These are phyloP conservation scores for Schizosaccharomyces lindneri DNA, from an alignment of 805 yeast genomes.

Conservation along the genomic window DNA sequence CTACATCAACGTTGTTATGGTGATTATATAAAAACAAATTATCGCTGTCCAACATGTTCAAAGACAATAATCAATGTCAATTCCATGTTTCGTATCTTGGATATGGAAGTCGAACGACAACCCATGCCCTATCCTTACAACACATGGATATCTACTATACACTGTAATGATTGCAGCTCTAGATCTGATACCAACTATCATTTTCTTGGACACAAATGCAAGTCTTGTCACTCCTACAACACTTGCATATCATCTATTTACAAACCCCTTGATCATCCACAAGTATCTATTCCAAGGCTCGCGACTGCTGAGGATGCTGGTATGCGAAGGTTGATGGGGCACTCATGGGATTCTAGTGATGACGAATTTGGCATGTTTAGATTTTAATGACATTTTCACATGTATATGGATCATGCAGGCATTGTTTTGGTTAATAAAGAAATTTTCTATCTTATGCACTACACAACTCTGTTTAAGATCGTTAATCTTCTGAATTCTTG, in stretches of 20 bases:
- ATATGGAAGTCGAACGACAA: constrained; percentile 53
- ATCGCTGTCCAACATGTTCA: constrained; percentile 79
- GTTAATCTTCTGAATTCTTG: too few relatives aligned
- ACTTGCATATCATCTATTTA: neutral
- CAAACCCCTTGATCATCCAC: constrained; percentile 1
- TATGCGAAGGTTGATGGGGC: neutral
- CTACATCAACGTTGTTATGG: constrained; percentile 69
- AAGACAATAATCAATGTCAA: constrained; percentile 70
- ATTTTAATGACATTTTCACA: neutral
- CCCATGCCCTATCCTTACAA: constrained; percentile 61
- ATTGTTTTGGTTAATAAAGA: too few relatives aligned
- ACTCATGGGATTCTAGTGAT: neutral
- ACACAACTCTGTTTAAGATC: too few relatives aligned
- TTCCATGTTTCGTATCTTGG: constrained; percentile 64
- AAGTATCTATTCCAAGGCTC: neutral
- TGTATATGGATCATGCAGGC: too few relatives aligned
- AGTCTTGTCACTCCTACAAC: constrained; percentile 9
- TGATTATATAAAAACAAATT: constrained; percentile 46
- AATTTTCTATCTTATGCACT: too few relatives aligned
- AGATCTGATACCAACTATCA: constrained; percentile 55
- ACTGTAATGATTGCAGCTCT: constrained; percentile 73
- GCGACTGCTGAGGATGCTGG: neutral
- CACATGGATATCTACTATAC: constrained; percentile 47
- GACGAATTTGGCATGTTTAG: neutral
- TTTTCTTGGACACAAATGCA: constrained; percentile 67